Conservation (phyloP, 768 basidiomycete species). For the Paxillus rubicundulus region DNA sequence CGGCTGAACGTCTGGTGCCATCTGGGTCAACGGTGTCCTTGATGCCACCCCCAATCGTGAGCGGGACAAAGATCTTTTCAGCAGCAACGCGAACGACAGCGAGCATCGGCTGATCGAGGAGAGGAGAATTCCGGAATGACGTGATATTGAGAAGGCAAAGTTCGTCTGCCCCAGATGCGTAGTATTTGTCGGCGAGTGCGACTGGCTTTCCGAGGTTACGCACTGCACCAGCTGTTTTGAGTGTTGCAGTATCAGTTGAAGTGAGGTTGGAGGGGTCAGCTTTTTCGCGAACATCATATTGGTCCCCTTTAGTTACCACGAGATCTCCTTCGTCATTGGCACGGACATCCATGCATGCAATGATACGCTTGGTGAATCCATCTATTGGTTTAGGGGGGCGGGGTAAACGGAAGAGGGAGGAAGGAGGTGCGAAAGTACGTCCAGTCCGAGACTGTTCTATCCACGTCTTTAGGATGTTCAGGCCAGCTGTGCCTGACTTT, state of each 20-base stretch:
- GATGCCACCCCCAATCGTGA: constrained; percentile 98
- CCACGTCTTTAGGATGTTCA: constrained; percentile 80
- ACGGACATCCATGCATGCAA: constrained; percentile 97
- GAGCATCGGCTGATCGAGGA: constrained; percentile 97
- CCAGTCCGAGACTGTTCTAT: constrained; percentile 52
- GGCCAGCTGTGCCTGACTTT: constrained; percentile 88
- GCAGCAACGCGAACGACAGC: constrained; percentile 91
- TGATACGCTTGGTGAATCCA: constrained; percentile 87
- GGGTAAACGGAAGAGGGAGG: constrained; percentile 25
- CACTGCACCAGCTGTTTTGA: constrained; percentile 68
- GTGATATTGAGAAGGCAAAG: constrained; percentile 98
- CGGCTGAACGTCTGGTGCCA: constrained; percentile 78
- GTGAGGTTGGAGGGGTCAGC: constrained; percentile 20
- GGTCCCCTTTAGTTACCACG: constrained; percentile 98
- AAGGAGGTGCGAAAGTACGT: constrained; percentile 35
- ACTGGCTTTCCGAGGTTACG: constrained; percentile 98
- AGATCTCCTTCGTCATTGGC: constrained; percentile 95
- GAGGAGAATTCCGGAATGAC: constrained; percentile 94
- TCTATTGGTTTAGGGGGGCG: constrained; percentile 47
- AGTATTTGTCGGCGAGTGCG: constrained; percentile 84
- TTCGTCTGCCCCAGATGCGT: constrained; percentile 87
- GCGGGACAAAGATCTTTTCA: constrained; percentile 89
- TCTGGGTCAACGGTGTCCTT: constrained; percentile 95
- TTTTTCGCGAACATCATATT: constrained; percentile 96
- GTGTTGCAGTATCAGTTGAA: constrained; percentile 19